Base-by-base conservation (phyloP, 768 basidiomycete species). In the Macrolepiota fuliginosa region DNA sequence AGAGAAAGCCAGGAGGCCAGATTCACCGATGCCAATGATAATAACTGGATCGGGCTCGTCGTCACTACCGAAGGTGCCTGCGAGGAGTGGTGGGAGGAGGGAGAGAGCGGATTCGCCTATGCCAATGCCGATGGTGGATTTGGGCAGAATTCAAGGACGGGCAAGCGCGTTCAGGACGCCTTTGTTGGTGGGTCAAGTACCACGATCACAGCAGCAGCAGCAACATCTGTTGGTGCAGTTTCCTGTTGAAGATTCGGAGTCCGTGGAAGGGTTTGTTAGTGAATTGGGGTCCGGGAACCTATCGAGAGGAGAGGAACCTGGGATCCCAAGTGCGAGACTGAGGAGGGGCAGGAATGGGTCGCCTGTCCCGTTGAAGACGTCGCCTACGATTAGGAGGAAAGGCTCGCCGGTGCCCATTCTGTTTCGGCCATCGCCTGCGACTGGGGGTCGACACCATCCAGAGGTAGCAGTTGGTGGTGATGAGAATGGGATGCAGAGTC, bases 371-470 rank as follows among this genome's bases (percentile, higher is more conserved):
- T 10, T 49, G 12, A 58, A 36, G 35, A 22, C 47, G 12, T 24
- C 27, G 24, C 22, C 45, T 6, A 37, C 25, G 1, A 12, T 47
- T 12, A 25, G 53, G 24, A 61, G 60, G 36, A 61, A 61, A 15
- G 60, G 60, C 1, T 61, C 60, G 12, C 60, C 60, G 11, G 32
- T 61, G 32, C 60, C 60, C 1, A 61, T 61, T 27, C 25, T 45
- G 35, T 61, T 61, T n/a, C 22, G 54, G 32, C 50, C 57, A 9
- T 25, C 57, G 4, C 36, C 47, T 17, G 22, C 10, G 4, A 25
- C 45, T 25, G 25, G 29, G 54, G 40, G 22, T 49, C 47, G 25
- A 24, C 47, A 25, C 24, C 29, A 7, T 32, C 3, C 29, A 32
- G 29, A 32, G 29, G 4, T n/a, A 39, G 3, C 2, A 29, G 10